Conservation (phyloP, 2,329 filamentous ascomycete species). For the Curvularia verruculosa region DNA sequence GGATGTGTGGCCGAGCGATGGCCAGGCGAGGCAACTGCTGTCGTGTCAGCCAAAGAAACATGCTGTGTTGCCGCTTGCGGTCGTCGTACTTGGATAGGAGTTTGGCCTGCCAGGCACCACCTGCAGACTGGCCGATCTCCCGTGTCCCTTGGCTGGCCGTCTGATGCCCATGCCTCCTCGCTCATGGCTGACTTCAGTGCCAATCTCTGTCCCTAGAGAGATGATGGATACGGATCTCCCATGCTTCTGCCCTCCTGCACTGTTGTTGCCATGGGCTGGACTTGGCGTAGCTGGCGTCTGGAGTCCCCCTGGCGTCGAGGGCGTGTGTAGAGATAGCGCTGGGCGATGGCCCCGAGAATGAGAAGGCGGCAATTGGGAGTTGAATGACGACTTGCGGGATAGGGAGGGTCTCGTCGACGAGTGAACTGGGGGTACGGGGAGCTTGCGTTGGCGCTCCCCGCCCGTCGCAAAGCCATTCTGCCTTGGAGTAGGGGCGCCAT, state of each 20-base stretch:
- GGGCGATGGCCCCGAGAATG: conserved; percentile 67
- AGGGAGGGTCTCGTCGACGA: conserved; percentile 45
- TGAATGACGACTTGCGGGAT: conserved; percentile 46
- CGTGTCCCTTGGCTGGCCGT: conserved; percentile 69
- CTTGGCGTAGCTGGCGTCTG: conserved; percentile 32
- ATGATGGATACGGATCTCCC: conserved; percentile 58
- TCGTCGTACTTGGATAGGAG: conserved; percentile 40
- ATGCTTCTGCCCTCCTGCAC: conserved; percentile 45
- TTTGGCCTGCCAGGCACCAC: conserved; percentile 60
- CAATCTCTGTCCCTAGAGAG: conserved; percentile 54
- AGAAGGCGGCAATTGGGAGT: conserved; percentile 37
- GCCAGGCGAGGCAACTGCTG: conserved; percentile 37
- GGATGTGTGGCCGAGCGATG: conserved; percentile 46
- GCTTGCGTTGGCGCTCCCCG: conserved; percentile 48
- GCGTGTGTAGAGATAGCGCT: conserved; percentile 65
- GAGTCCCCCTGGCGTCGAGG: conserved; percentile 36
- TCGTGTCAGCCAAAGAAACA: conserved; percentile 24
- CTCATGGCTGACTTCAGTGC: conserved; percentile 39
- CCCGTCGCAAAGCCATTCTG: conserved; percentile 46
- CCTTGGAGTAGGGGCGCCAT: conserved; percentile 39
- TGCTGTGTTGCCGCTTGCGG: not conserved
- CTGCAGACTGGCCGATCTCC: conserved; percentile 80
- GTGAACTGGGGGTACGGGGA: conserved; percentile 47
- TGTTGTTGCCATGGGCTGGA: conserved; percentile 33
- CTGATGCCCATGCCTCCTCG: conserved; percentile 32